Evolutionary conservation across 768 basidiomycete genomes (phyloP).

Genomic region (Cantharellus anzutake): DNA sequence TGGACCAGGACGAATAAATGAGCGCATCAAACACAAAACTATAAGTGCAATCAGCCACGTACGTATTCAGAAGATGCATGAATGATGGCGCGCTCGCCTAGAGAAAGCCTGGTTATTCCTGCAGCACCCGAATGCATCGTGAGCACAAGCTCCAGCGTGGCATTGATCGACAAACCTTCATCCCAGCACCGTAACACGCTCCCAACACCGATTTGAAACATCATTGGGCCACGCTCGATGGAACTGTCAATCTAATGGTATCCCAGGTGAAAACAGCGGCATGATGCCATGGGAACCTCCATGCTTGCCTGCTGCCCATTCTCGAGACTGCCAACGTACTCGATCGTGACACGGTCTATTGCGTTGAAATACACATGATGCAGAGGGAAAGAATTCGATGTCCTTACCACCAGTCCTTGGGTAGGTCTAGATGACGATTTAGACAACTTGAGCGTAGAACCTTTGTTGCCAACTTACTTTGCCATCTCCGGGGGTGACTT

Average conservation of each 20-base stretch:
- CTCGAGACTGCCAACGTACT: not conserved
- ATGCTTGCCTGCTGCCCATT: not conserved
- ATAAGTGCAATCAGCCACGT: slow-evolving; percentile 15
- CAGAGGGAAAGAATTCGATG: not conserved
- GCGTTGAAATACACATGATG: not conserved
- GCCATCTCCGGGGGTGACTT: not conserved
- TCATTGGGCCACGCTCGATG: slow-evolving; percentile 28
- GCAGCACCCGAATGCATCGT: not conserved
- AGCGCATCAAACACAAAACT: not conserved
- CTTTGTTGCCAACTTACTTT: too few species aligned
- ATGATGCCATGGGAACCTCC: too few species aligned
- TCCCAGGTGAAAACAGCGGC: too few species aligned
- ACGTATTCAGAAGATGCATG: slow-evolving; percentile 60
- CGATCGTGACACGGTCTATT: not conserved
- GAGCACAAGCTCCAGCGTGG: not conserved
- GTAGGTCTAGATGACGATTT: not conserved
- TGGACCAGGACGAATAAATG: slow-evolving; percentile 14
- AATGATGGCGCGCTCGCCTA: slow-evolving; percentile 54
- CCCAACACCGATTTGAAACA: slow-evolving; percentile 54
- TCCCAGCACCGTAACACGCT: slow-evolving; percentile 86
- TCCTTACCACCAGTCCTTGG: not conserved
- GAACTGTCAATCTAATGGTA: slow-evolving; percentile 7
- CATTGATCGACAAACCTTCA: slow-evolving; percentile 35
- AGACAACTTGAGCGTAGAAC: too few species aligned
- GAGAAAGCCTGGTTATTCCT: slow-evolving; percentile 61